Evolutionary conservation across 2,329 filamentous ascomycete genomes (phyloP), one percentile per base, ranked within the genome.

Genomic region (Exophiala viscosa): DNA sequence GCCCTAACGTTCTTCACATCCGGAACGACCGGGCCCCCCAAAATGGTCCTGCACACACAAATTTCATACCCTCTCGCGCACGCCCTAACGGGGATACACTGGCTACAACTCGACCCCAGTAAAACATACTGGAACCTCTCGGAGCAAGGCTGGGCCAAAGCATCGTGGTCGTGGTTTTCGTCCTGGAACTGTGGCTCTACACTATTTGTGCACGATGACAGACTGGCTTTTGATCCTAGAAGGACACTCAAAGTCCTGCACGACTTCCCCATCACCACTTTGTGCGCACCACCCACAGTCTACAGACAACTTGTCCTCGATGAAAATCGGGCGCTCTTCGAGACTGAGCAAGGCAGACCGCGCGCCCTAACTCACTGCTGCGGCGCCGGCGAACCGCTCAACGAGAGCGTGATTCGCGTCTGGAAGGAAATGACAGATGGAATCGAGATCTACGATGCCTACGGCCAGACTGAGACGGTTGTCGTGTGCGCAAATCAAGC

Each of bases 81-180:
- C 48, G 66, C 65, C 2, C 63, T 69, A n/a, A 73, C 69, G 3
- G 70, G 68, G 2, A 71, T 67, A 31, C 60, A 70, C 51, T 73
- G 70, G 64, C 63, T 69, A 14, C 62, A 68, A 7, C 58, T 73
- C 11, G 45, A 62, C 17, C 69, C 69, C 1, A 67, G 67, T 2
- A 64, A 69, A 17, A 47, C 72, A 3, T 69, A 66, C 56, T 73
- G 70, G 70, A 70, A 71, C 38, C 55, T 71, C 10, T 66, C 69
- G 5, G 70, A 73, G 47, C 70, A 73, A 65, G 70, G 70, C 32
- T 73, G 70, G 70, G 70, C 69, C 3, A 73, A 73, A 62, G 70
- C 70, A 36, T 69, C 67, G 6, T 73, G 70, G 70, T 52, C 70
- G 2, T 71, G 67, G 51, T 68, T 73, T 41, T 66, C 64, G 3